These are phyloP conservation scores for Trichoderma asperelloides DNA, from an alignment of 495 filamentous ascomycete genomes.

Conservation along the genomic window DNA sequence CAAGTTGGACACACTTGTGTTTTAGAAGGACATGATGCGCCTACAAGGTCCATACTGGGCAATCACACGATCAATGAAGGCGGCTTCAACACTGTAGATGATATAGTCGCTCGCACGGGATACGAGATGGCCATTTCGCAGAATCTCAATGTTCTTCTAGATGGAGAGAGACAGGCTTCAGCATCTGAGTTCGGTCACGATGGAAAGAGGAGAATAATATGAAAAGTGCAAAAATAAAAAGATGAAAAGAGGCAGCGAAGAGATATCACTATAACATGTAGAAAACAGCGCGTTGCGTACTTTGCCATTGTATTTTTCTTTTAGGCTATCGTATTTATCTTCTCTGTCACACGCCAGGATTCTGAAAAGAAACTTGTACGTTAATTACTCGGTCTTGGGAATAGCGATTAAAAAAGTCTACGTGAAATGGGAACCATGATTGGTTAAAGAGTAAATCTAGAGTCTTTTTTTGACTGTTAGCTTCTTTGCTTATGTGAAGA, in stretches of 20 bases:
- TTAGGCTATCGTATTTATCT: constrained; percentile 70
- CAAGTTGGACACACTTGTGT: not conserved
- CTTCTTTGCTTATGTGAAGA: not conserved
- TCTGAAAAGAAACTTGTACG: constrained; percentile 35
- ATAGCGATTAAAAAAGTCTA: not conserved
- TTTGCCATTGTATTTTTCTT: constrained; percentile 67
- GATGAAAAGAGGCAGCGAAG: not conserved
- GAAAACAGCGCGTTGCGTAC: constrained; percentile 29
- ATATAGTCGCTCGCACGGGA: constrained; percentile 93
- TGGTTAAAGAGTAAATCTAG: not conserved
- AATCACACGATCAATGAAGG: constrained; percentile 76
- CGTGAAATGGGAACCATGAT: constrained; percentile 9
- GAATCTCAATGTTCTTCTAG: constrained; percentile 67
- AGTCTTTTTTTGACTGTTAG: constrained; percentile 2
- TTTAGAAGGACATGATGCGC: constrained; percentile 22
- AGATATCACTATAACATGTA: not conserved
- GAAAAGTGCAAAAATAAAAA: not conserved
- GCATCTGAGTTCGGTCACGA: constrained; percentile 24
- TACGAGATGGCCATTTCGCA: constrained; percentile 87
- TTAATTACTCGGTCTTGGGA: not conserved
- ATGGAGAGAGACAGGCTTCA: constrained; percentile 38
- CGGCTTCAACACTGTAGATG: constrained; percentile 95
- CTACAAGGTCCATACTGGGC: constrained; percentile 85
- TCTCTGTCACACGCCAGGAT: constrained; percentile 89
- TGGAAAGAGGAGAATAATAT: constrained; percentile 4